These are phyloP conservation scores for Podospora tetraspora DNA, from an alignment of 495 filamentous ascomycete species.

Conservation along the genomic window DNA sequence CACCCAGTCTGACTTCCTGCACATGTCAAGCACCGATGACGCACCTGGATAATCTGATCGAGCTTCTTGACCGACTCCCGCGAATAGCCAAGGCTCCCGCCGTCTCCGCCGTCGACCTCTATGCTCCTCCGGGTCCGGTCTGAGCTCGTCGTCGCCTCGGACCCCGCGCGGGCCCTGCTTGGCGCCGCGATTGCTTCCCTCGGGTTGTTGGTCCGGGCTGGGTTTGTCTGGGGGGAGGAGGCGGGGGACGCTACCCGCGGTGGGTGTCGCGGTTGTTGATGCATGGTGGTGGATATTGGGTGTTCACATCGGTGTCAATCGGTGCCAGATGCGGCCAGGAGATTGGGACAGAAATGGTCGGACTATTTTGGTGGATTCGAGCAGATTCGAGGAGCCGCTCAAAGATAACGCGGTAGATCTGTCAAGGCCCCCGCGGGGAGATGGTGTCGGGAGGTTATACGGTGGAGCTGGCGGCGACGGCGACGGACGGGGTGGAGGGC, in stretches of 20 bases:
- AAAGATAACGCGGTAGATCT: background rate
- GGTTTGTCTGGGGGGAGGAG: slow-evolving; percentile 59
- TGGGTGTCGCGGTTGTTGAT: slow-evolving; percentile 75
- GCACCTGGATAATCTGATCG: slow-evolving; percentile 86
- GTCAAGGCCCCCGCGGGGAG: background rate
- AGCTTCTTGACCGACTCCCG: slow-evolving; percentile 67
- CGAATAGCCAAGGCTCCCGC: slow-evolving; percentile 42
- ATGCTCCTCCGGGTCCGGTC: slow-evolving; percentile 30
- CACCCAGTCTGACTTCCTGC: background rate
- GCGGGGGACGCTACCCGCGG: slow-evolving; percentile 60
- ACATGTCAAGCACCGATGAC: slow-evolving; percentile 14
- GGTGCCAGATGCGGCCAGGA: slow-evolving; percentile 1
- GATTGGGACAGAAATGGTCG: background rate
- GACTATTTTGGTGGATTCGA: background rate
- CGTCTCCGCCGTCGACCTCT: slow-evolving; percentile 39
- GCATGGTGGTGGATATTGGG: slow-evolving; percentile 49
- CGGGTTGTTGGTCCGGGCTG: slow-evolving; percentile 63
- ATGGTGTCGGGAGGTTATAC: background rate
- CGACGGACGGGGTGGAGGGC: background rate
- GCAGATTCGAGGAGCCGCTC: background rate
- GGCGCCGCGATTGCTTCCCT: slow-evolving; percentile 52
- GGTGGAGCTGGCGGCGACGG: background rate
- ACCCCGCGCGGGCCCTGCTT: slow-evolving; percentile 33
- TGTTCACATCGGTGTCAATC: slow-evolving; percentile 22
- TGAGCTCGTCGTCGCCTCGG: slow-evolving; percentile 32